Evolutionary conservation across 2,329 filamentous ascomycete species (phyloP), one percentile per base, ranked within the genome.

Genomic region (Bisporella sp.): DNA sequence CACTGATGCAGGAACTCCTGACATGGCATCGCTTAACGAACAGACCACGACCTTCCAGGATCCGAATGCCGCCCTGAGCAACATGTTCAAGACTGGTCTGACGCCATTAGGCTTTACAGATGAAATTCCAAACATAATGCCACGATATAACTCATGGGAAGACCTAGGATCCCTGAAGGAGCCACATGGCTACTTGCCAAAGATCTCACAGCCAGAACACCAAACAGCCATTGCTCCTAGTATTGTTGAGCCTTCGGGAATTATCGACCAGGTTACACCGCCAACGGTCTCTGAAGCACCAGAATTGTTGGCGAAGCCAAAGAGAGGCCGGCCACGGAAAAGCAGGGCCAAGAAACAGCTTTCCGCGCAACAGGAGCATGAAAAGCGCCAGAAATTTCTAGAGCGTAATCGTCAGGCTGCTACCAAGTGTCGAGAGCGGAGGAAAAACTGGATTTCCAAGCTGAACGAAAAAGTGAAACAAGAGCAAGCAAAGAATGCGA

Each of bases 351-450:
- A 52, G 40, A 55, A 54, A 46, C 21, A 32, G 5, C 46, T 46
- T 3, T 51, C 40, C 6, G 43, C 32, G 12, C 48, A 55, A 31
- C 33, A 53, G 40, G 5, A 35, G 11, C 35, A 41, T 13, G 30
- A 8, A 6, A 55, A 51, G 40, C 52, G 46, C 13, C 11, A 51
- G 30, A 43, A 43, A 28, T 83, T 82, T 58, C 73, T 88, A 0
- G 82, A 87, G 66, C 78, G 85, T 53, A 90, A 90, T 64, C 76
- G 85, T 7, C 70, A 85, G 2, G 85, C 86, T 0, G 85, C 86
- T 1, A 85, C 81, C 64, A 89, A 88, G 62, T 89, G 85, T 61
- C 78, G 85, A 4, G 78, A 84, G 60, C 87, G 87, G 67, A 78
- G 77, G 67, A 77, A 78, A 66, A 70, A 73, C 50, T 42, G 45